Evolutionary conservation across 495 filamentous ascomycete species (phyloP), one percentile per base, ranked within the genome.

Genomic region (Glonium stellatum): DNA sequence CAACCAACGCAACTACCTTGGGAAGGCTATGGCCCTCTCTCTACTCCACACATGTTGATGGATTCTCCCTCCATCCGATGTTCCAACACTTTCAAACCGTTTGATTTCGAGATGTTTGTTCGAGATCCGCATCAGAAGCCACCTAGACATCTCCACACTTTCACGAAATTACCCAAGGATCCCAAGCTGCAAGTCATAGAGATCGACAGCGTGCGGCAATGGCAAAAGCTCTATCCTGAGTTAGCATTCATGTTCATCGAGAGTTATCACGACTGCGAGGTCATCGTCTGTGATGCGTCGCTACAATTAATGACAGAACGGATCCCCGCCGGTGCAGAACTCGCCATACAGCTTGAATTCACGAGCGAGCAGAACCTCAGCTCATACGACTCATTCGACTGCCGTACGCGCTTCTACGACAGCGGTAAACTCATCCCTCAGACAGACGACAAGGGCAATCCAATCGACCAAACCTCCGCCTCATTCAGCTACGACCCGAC

Each of bases 91-190:
- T 69, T 70, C 27, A 59, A 64, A 42, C 66, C 71, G 15, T 59
- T 42, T n/a, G 58, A 64, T 11, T 74, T 74, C 51, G 55, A 58
- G 35, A 70, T 74, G 69, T 69, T 64, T 34, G 66, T 74, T 19
- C 62, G 69, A 51, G 69, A 64, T 12, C 58, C 58, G 41, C 48
- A 50, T 21, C 34, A 61, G 13, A 23, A 22, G 1, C 53, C 54
- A 1, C 27, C 51, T 10, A 57, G 48, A 9, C 15, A 55, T 13
- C 37, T 73, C 25, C 69, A 72, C 55, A 63, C 67, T 9, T 68
- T 66, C 47, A 71, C 66, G 2, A 57, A 65, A 49, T 56, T 64
- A 1, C 46, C 59, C 47, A 39, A 58, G 10, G 15, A 44, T 41
- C 48, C 67, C 1, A 50, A 58, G 12, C 58, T 50, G 1, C 46